Percentiles rank a stretch among this genome's conserved stretches.
phyloP scores from a whole-genome alignment of 257 asterid genomes.

The Solanum tarapatanum region DNA sequence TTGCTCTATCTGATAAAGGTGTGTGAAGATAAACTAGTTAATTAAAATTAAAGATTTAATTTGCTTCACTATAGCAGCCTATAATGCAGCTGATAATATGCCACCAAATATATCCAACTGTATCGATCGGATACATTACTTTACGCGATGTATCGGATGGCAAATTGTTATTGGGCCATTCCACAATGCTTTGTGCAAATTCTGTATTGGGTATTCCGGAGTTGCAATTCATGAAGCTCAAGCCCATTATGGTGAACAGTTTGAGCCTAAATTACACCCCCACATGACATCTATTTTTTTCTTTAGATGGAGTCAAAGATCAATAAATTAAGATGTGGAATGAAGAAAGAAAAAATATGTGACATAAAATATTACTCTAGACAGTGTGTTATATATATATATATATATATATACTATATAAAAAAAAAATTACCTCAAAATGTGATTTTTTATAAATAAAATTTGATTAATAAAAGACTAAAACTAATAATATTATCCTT shows the following conservation, averaged over 20 bases:
- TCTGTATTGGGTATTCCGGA: neutral
- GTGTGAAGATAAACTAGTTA: neutral
- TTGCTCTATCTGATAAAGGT: neutral
- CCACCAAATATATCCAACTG: neutral
- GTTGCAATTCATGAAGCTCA: neutral
- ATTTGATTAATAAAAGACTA: too few species aligned
- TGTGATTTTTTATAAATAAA: too few species aligned
- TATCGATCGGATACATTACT: fast-evolving
- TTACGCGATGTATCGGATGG: fast-evolving
- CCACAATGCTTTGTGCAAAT: neutral
- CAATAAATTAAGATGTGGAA: neutral
- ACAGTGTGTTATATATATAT: too few species aligned
- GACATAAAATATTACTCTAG: neutral
- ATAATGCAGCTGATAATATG: neutral
- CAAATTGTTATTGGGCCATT: neutral
- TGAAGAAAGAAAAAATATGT: neutral
- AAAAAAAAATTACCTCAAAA: too few species aligned
- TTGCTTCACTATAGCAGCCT: neutral
- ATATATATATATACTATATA: too few species aligned
- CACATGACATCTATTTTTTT: too few species aligned
- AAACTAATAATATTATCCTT: too few species aligned
- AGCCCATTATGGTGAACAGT: neutral
- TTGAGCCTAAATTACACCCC: neutral
- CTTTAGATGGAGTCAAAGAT: neutral
- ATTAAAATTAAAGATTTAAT: neutral